Base-by-base conservation (phyloP, 345 rosid genomes). In the Barbarea vulgaris region DNA sequence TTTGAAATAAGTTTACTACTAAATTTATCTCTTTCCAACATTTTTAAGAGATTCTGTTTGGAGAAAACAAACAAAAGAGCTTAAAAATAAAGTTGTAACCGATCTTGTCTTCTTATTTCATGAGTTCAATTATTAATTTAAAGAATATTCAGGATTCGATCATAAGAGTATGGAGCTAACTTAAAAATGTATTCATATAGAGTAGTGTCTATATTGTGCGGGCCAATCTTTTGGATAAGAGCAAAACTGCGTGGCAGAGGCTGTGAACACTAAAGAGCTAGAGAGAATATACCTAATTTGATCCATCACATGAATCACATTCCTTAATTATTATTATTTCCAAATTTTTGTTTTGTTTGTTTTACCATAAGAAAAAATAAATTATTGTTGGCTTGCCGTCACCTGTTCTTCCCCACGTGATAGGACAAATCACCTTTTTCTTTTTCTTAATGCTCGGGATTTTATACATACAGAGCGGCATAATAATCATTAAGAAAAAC, bases 261-360 rank as follows among this genome's bases (percentile, higher is more conserved):
- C 69, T 59, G 55, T 67, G 44, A 28, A 37, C 73, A 50, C 62
- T 48, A 48, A 60, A 59, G 67, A 37, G 67, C 30, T 67, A 6
- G 12, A 27, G 5, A 28, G 73, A 48, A 67, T 75, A 58, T 75
- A 50, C 79, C 59, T 3, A 48, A 48, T 7, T 50, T 30, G 69
- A 67, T 75, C 72, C 74, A 24, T 27, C 67, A 75, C 41, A 57
- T 57, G 51, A 33, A 17, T 66, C 78, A 47, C 73, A 44, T 48
- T 66, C 21, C 19, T 27, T 61, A 10, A 7, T 1, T 14, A 2
- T 17, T 41, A 0, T 7, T 33, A 12, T 10, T 72, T 47, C 18
- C 58, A 44, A 65, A 12, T 56, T 46, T 74, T 74, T n/a, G n/a
- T 22, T 64, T 53, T 28, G 7, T 6, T 42, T 74, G 59, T 44